Percentiles rank a stretch among this genome's conserved stretches.
Evolutionary conservation across 495 filamentous ascomycete genomes (phyloP).

Genomic region (Penicillium soppii): DNA sequence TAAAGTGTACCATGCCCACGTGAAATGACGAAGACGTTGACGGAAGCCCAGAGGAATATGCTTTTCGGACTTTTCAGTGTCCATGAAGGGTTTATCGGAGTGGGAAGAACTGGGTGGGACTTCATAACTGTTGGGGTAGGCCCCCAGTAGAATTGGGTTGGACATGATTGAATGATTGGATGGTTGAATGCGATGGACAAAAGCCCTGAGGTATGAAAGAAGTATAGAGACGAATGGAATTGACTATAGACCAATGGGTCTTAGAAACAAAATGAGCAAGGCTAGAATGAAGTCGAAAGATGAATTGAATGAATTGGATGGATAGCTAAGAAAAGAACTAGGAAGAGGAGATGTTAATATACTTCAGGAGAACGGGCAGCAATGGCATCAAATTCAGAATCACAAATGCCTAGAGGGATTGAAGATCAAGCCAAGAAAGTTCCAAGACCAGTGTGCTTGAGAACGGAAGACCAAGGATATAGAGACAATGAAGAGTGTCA

Average conservation of each 20-base stretch:
- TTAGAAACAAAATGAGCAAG: background rate
- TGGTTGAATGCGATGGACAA: background rate
- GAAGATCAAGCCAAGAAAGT: slow-evolving; percentile 18
- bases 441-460: slow-evolving; percentile 13
- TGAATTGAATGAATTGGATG: background rate
- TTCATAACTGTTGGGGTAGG: slow-evolving; percentile 15
- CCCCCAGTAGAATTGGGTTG: slow-evolving; percentile 15
- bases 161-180: slow-evolving; percentile 9
- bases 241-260: background rate
- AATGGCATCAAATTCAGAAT: slow-evolving; percentile 3
- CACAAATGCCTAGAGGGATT: background rate
- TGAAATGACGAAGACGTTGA: slow-evolving; percentile 62
- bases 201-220: background rate
- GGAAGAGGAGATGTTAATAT: slow-evolving; percentile 4
- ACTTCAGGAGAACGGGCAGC: background rate
- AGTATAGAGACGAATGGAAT: background rate
- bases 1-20: slow-evolving; percentile 71
- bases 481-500: background rate
- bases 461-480: background rate
- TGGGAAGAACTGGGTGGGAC: slow-evolving; percentile 20
- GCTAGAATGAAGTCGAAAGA: background rate
- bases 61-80: slow-evolving; percentile 21
- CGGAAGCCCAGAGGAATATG: slow-evolving; percentile 23
- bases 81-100: slow-evolving; percentile 27
- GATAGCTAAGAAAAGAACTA: background rate